phyloP scores from a whole-genome alignment of 2,329 filamentous ascomycete species.

The Paradendryphiella salina region DNA sequence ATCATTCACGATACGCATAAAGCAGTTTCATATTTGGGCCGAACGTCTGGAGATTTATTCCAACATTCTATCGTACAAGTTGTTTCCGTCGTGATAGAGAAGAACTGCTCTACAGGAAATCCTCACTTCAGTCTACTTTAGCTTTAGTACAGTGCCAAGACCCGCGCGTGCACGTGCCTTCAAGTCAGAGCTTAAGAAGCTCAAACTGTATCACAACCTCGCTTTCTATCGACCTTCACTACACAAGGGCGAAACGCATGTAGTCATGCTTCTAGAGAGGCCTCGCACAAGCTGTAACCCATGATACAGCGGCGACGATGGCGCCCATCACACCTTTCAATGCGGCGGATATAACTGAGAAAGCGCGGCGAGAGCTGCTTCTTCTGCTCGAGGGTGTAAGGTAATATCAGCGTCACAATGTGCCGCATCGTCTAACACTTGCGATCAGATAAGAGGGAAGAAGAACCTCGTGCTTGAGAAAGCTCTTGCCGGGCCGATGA shows the following conservation, averaged over 20 bases:
- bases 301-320: conserved; percentile 52
- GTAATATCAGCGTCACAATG: conserved; percentile 49
- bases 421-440: conserved; percentile 39
- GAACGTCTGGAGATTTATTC: neutral
- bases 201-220: neutral
- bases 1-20: too few relatives aligned
- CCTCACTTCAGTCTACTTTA: neutral
- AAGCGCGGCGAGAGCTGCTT: conserved; percentile 85
- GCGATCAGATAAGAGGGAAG: conserved; percentile 85
- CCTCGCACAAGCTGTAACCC: conserved; percentile 10
- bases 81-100: neutral
- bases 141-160: conserved; percentile 15
- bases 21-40: too few relatives aligned
- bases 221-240: conserved; percentile 10
- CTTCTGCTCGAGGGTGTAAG: conserved; percentile 93
- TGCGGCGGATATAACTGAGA: conserved; percentile 74
- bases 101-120: neutral
- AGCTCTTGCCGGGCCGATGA: conserved; percentile 84
- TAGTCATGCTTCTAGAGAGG: conserved; percentile 12
- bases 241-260: conserved; percentile 10
- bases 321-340: conserved; percentile 72
- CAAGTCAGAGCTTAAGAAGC: conserved; percentile 13
- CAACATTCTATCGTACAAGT: neutral
- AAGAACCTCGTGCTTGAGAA: conserved; percentile 97
- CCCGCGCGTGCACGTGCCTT: conserved; percentile 21